phyloP scores from a whole-genome alignment of 805 yeast species.

The Kodamaea laetipori region DNA sequence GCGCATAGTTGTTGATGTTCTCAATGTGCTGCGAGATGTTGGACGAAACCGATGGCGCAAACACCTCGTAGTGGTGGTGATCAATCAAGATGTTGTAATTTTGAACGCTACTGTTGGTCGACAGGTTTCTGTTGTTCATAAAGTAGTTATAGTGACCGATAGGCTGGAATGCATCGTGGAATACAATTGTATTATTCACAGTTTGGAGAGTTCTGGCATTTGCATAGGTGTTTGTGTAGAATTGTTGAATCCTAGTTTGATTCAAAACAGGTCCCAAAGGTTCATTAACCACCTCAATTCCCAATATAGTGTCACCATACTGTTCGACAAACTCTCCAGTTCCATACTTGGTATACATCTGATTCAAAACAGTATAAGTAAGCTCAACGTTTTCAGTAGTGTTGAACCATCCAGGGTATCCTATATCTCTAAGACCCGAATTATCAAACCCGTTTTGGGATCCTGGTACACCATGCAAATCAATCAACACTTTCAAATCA shows the following conservation, averaged over 20 bases:
- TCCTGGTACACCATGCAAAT: slow-evolving; percentile 81
- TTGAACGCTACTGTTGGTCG: slow-evolving; percentile 12
- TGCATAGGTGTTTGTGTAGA: slow-evolving; percentile 32
- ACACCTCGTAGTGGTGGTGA: slow-evolving; percentile 45
- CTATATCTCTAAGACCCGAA: slow-evolving; percentile 60
- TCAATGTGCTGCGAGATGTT: slow-evolving; percentile 34
- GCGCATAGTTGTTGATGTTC: slow-evolving; percentile 33
- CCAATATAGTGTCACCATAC: slow-evolving; percentile 37
- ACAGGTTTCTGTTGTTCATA: slow-evolving; percentile 28
- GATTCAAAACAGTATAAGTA: slow-evolving; percentile 35
- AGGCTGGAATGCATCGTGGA: slow-evolving; percentile 67
- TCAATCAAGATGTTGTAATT: slow-evolving; percentile 39
- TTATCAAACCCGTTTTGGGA: slow-evolving; percentile 88
- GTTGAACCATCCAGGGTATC: slow-evolving; percentile 40
- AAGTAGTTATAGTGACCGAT: slow-evolving; percentile 57
- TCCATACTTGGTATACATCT: slow-evolving; percentile 40
- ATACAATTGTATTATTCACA: slow-evolving; percentile 47
- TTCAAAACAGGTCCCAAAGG: slow-evolving; percentile 34
- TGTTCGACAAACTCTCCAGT: slow-evolving; percentile 23
- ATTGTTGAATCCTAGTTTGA: slow-evolving; percentile 25
- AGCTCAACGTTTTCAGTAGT: slow-evolving; percentile 28
- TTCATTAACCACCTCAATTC: slow-evolving; percentile 44
- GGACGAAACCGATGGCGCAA: slow-evolving; percentile 27
- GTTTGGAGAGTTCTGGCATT: slow-evolving; percentile 34
- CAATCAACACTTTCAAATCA: slow-evolving; percentile 69